Evolutionary conservation across 345 rosid genomes (phyloP).

Genomic region (Eucalyptus fibrosa): DNA sequence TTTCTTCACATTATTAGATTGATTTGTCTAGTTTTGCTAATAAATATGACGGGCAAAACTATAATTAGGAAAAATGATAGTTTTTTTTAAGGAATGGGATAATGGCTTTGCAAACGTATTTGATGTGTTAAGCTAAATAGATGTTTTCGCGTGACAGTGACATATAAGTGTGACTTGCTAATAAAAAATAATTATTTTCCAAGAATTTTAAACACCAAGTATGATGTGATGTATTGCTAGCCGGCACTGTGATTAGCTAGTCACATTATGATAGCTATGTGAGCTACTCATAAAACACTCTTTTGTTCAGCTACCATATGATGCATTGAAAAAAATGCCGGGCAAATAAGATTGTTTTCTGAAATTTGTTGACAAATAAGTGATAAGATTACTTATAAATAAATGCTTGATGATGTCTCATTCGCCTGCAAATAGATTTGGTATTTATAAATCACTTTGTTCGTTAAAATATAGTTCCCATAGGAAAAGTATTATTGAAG

Average conservation of each 20-base stretch:
- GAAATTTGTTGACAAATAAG: not conserved
- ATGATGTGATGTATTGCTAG: not conserved
- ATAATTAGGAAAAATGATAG: not conserved
- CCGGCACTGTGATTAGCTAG: not conserved
- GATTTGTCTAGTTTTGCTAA: not conserved
- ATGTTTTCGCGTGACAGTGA: not conserved
- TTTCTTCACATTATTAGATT: not conserved
- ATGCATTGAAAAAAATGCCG: not conserved
- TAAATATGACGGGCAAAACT: not conserved
- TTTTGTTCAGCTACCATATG: not conserved
- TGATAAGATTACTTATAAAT: not conserved
- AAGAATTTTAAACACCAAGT: not conserved
- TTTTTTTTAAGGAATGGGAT: not conserved
- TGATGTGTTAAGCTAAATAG: not conserved
- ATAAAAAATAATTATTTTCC: not conserved
- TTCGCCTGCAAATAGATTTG: not conserved
- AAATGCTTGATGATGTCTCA: not conserved
- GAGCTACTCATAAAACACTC: not conserved
- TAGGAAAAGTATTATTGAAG: not conserved
- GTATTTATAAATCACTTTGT: not conserved
- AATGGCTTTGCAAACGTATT: not conserved
- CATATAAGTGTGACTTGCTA: not conserved
- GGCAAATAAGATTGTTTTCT: not conserved
- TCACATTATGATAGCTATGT: not conserved
- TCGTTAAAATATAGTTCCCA: not conserved